phyloP scores from a whole-genome alignment of 2,329 filamentous ascomycete species.

The Ophiosphaerella narmari region DNA sequence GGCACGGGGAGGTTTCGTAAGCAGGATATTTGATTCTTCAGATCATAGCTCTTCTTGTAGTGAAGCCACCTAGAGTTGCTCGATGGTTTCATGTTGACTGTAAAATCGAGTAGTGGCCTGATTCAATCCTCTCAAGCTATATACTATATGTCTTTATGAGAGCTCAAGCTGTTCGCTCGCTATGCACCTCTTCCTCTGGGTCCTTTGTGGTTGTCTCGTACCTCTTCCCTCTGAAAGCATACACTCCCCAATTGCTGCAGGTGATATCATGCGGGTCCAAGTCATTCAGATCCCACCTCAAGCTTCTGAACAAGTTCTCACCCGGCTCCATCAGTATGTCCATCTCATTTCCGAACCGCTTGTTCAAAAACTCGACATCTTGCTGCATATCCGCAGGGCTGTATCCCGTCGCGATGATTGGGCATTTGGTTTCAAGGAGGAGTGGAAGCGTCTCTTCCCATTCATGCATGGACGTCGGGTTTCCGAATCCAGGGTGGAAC shows the following conservation, averaged over 20 bases:
- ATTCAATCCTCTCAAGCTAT: constrained; percentile 1
- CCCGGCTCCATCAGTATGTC: constrained; percentile 90
- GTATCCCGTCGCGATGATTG: constrained; percentile 93
- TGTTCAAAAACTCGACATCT: constrained; percentile 86
- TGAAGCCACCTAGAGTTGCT: no score
- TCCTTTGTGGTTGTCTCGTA: constrained; percentile 70
- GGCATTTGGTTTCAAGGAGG: constrained; percentile 92
- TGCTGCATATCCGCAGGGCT: constrained; percentile 93
- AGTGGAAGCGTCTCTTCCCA: constrained; percentile 91
- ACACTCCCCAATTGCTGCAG: constrained; percentile 95
- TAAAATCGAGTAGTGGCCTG: no score
- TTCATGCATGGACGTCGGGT: constrained; percentile 90
- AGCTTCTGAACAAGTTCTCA: constrained; percentile 90
- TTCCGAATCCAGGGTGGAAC: constrained; percentile 95
- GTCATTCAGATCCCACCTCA: constrained; percentile 97
- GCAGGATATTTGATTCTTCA: no score
- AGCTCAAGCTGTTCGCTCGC: constrained; percentile 35
- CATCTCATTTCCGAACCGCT: constrained; percentile 86
- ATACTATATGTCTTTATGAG: constrained; percentile 13
- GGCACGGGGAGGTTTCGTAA: no score
- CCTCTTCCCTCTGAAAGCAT: constrained; percentile 97
- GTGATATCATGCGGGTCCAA: constrained; percentile 91
- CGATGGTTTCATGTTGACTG: no score
- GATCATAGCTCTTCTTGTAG: no score
- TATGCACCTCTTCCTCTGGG: constrained; percentile 39